A percentile compares a stretch with the other conserved stretches of the same genome.
Evolutionary conservation across 768 basidiomycete species (phyloP).

Genomic region (Serendipita indica): DNA sequence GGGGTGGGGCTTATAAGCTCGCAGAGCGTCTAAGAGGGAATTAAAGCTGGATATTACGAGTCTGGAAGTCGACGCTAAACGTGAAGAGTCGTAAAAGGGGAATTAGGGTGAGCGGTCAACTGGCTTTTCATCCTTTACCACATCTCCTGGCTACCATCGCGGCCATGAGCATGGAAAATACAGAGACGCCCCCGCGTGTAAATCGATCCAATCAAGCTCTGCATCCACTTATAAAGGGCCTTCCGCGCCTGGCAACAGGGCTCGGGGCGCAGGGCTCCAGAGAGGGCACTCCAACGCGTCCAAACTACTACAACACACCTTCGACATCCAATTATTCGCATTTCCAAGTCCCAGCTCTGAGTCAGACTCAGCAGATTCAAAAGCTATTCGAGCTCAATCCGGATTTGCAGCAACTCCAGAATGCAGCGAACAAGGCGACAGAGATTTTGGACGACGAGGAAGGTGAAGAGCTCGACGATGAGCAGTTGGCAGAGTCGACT

Average conservation of each 20-base stretch:
- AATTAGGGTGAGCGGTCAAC: too few species aligned
- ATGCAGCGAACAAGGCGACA: slow-evolving; percentile 11
- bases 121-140: too few species aligned
- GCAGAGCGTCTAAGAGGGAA: too few species aligned
- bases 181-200: neutral
- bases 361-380: slow-evolving; percentile 6
- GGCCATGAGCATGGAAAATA: neutral
- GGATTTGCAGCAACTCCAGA: slow-evolving; percentile 1
- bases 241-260: neutral
- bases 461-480: slow-evolving; percentile 17
- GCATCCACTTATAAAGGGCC: neutral
- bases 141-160: neutral
- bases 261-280: neutral
- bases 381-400: slow-evolving; percentile 8
- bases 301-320: slow-evolving; percentile 1
- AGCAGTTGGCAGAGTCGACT: neutral
- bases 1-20: too few species aligned
- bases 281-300: neutral
- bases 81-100: too few species aligned
- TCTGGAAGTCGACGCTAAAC: too few species aligned
- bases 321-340: neutral
- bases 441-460: slow-evolving; percentile 18
- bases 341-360: neutral
- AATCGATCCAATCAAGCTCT: neutral
- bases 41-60: too few species aligned